These are phyloP conservation scores for Flagelloscypha sp. DNA, from an alignment of 768 basidiomycete species.

Conservation along the genomic window DNA sequence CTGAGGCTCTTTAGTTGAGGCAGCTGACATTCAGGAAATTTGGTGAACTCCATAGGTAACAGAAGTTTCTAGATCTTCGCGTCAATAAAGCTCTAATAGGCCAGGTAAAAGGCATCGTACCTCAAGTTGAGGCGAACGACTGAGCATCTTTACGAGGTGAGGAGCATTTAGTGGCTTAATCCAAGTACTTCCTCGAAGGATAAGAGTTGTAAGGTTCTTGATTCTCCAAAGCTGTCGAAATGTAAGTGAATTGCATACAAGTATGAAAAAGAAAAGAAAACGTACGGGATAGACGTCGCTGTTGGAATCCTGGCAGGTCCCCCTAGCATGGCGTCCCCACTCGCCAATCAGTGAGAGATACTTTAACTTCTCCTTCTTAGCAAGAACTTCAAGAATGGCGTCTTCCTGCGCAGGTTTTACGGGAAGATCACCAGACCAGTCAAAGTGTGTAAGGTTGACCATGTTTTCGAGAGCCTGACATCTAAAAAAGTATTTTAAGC, in stretches of 20 bases:
- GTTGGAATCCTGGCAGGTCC: constrained; percentile 19
- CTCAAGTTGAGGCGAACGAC: constrained; percentile 19
- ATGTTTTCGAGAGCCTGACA: no score
- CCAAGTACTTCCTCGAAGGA: constrained; percentile 23
- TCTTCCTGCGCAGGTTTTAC: constrained; percentile 30
- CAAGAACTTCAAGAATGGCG: constrained; percentile 26
- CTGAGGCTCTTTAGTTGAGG: constrained; percentile 34
- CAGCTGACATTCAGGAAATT: constrained; percentile 28
- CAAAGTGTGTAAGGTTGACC: no score
- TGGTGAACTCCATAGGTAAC: constrained; percentile 37
- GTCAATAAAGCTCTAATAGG: not conserved
- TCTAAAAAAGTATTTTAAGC: no score
- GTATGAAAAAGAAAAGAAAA: not conserved
- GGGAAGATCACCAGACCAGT: no score
- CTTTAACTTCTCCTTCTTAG: constrained; percentile 20
- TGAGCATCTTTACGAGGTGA: constrained; percentile 20
- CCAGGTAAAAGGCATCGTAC: constrained; percentile 10
- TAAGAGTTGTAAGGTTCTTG: constrained; percentile 18
- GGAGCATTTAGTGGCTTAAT: constrained; percentile 15
- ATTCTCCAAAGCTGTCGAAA: constrained; percentile 23
- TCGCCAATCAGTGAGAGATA: constrained; percentile 29
- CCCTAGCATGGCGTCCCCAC: constrained; percentile 30
- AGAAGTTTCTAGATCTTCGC: constrained; percentile 27
- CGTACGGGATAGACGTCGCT: constrained; percentile 32
- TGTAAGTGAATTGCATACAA: not conserved